phyloP scores from a whole-genome alignment of 2,329 filamentous ascomycete genomes.

The Thielaviopsis ethacetica region DNA sequence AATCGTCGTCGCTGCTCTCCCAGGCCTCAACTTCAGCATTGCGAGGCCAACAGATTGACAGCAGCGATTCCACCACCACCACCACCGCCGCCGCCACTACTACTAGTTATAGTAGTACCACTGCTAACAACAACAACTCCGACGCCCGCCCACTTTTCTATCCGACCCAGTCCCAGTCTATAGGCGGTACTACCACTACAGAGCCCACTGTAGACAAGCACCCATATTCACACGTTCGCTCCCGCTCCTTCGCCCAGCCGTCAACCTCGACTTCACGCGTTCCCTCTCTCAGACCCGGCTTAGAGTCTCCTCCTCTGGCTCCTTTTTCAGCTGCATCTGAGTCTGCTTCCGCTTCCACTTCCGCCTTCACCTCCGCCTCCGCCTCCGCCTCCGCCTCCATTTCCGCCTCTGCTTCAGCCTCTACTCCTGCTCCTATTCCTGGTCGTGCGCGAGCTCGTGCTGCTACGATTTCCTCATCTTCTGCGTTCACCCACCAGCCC shows the following conservation, averaged over 20 bases:
- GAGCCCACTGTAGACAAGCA: background rate
- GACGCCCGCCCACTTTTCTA: background rate
- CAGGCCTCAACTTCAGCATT: slow-evolving; percentile 2
- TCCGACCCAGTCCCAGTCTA: background rate
- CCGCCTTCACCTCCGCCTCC: background rate
- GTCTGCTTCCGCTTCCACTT: background rate
- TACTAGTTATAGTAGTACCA: too few relatives aligned
- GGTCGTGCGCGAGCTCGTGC: background rate
- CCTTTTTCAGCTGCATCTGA: background rate
- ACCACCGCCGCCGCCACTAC: too few relatives aligned
- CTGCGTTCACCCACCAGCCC: too few relatives aligned
- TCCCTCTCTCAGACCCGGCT: background rate
- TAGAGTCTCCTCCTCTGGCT: background rate
- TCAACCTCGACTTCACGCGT: slow-evolving; percentile 1
- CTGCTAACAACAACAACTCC: background rate
- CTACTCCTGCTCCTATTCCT: background rate
- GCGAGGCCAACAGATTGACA: slow-evolving; percentile 1
- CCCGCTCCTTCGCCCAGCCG: background rate
- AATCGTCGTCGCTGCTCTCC: background rate
- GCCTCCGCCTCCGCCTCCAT: background rate
- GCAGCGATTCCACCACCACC: background rate
- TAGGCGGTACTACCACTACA: background rate
- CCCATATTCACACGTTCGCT: background rate
- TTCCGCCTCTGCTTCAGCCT: background rate
- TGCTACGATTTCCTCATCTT: background rate